Evolutionary conservation across 306 rosid species (phyloP).

Genomic region (Mimosa pudica): DNA sequence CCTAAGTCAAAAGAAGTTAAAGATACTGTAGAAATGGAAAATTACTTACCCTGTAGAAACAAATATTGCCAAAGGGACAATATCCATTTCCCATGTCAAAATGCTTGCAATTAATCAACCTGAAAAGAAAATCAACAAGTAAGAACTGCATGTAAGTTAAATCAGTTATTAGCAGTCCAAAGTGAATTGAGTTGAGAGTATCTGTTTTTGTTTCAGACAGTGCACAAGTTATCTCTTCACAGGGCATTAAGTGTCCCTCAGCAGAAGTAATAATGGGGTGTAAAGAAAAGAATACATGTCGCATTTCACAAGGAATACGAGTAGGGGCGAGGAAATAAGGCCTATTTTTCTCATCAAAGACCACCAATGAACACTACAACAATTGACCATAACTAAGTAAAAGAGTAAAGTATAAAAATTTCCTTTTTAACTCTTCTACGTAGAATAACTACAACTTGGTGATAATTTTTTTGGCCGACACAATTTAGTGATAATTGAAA

Average conservation of each 20-base stretch:
- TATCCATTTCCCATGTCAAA: slow-evolving; percentile 83
- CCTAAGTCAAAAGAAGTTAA: neutral
- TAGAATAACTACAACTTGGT: neutral
- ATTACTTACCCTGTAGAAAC: slow-evolving; percentile 84
- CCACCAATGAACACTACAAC: slow-evolving; percentile 7
- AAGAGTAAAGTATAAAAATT: neutral
- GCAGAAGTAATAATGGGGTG: neutral
- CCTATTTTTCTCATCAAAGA: slow-evolving; percentile 14
- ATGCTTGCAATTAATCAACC: slow-evolving; percentile 95
- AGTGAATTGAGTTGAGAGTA: neutral
- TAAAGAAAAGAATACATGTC: neutral
- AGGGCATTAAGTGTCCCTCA: neutral
- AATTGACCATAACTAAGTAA: slow-evolving; percentile 5
- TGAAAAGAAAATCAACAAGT: slow-evolving; percentile 34
- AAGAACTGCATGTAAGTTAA: neutral
- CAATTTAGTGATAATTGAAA: neutral
- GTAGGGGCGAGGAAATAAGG: neutral
- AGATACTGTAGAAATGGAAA: neutral
- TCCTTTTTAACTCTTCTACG: too few species aligned
- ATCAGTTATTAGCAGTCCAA: neutral
- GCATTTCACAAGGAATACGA: neutral
- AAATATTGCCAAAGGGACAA: slow-evolving; percentile 84
- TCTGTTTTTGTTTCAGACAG: neutral
- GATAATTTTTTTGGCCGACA: too few species aligned
- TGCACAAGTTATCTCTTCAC: neutral